These are phyloP conservation scores for Arctostaphylos glauca DNA, from an alignment of 148 eudicot species.

Conservation along the genomic window DNA sequence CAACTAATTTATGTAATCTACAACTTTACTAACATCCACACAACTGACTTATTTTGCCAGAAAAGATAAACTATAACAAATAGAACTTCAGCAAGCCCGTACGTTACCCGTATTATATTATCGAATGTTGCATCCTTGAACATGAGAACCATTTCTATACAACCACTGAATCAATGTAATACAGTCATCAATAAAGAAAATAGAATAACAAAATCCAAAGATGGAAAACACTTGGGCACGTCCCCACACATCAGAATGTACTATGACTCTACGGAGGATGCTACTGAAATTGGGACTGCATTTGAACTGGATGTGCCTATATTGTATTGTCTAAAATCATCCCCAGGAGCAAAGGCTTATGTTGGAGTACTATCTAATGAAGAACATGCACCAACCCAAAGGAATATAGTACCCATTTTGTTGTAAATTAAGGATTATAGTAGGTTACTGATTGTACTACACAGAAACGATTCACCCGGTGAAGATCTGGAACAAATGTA, in stretches of 20 bases:
- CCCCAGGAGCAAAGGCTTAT: too few relatives aligned
- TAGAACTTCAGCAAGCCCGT: conserved; percentile 1
- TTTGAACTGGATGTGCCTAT: too few relatives aligned
- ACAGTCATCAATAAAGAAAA: too few relatives aligned
- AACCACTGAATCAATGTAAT: too few relatives aligned
- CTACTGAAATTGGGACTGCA: too few relatives aligned
- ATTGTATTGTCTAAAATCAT: too few relatives aligned
- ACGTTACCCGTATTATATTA: neutral
- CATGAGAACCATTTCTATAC: too few relatives aligned
- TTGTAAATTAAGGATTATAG: neutral
- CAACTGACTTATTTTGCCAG: neutral
- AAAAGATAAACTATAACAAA: neutral
- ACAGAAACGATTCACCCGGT: neutral
- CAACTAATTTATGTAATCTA: neutral
- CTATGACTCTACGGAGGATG: too few relatives aligned
- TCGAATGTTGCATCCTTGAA: neutral
- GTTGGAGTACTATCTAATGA: neutral
- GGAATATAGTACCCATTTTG: neutral
- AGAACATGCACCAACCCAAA: neutral
- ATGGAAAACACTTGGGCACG: too few relatives aligned
- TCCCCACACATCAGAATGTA: too few relatives aligned
- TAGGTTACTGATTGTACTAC: neutral
- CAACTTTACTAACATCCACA: neutral
- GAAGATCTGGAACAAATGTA: neutral
- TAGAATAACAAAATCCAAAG: too few relatives aligned